Evolutionary conservation across 768 basidiomycete genomes (phyloP), one percentile per base, ranked within the genome.

Genomic region (Chalciporus pseudorubinellus): DNA sequence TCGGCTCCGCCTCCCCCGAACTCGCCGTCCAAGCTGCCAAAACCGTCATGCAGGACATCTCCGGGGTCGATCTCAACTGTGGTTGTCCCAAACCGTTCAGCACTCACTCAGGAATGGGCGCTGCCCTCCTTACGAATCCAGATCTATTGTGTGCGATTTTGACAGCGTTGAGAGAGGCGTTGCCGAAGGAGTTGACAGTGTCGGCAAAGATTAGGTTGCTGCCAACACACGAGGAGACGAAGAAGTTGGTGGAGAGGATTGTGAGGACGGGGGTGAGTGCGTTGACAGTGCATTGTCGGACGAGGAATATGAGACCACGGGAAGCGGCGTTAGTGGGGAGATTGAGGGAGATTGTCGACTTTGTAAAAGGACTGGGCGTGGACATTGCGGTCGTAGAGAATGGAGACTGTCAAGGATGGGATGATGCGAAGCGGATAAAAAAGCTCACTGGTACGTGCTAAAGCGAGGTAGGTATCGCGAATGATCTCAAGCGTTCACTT

Each of bases 81-180:
- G 97, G 95, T 0, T 99, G 95, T 64, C 95, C 95, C 0, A 95
- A 95, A 61, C 90, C 94, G 0, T 98, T 98, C 70, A 95, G 93
- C 19, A 93, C 92, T 0, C 87, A 90, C 58, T 72, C 87, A 0
- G 97, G 97, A 0, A 98, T 98, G 95, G 97, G 97, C 9, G 95
- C 97, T 1, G 95, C 95, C 3, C 76, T 99, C 13, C 82, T 99
- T 45, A 84, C 89, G 4, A 95, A 89, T 31, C 94, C 97, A 0
- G 93, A 98, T 62, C 74, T 93, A 28, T 79, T 99, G 9, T 94
- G 93, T 64, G 79, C 86, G 18, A 98, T 99, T 61, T 79, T 99
- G 26, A 81, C 78, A 0, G 86, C 89, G 6, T 75, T 99, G 39
- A 77, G 94, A 51, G 72, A 68, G 39, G 82, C 79, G 29, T 79